Conservation (phyloP, 148 eudicot species). For the Rheum nobile region DNA sequence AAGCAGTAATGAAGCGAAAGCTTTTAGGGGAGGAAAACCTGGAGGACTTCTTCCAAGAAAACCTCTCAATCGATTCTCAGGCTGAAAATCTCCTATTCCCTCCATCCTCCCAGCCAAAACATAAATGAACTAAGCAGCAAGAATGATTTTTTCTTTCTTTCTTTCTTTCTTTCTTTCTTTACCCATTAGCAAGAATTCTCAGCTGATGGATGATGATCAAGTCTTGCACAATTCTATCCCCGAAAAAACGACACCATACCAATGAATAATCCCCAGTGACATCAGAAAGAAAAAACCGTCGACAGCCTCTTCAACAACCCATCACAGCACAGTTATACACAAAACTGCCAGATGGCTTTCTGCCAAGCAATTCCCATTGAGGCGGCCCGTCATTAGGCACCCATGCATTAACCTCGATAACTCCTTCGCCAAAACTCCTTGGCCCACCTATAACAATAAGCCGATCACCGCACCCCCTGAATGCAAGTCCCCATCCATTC, state of each 20-base stretch:
- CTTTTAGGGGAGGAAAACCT: conserved; percentile 18
- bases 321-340: conserved; percentile 94
- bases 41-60: conserved; percentile 24
- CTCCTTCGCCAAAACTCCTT: conserved; percentile 33
- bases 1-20: conserved; percentile 14
- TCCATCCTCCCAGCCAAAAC: not conserved
- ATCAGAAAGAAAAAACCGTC: not conserved
- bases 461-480: conserved; percentile 73
- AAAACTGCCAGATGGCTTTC: conserved; percentile 62
- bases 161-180: conserved; percentile 5
- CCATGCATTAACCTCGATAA: conserved; percentile 75
- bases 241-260: conserved; percentile 3
- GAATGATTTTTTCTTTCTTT: not conserved
- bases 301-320: conserved; percentile 55
- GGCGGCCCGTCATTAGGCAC: conserved; percentile 59
- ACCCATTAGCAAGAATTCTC: conserved; percentile 37
- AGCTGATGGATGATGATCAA: conserved; percentile 22
- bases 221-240: conserved; percentile 13
- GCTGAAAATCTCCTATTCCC: conserved; percentile 27
- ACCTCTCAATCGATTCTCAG: conserved; percentile 27
- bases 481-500: conserved; percentile 95
- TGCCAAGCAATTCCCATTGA: conserved; percentile 53
- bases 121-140: conserved; percentile 5
- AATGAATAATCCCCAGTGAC: conserved; percentile 4
- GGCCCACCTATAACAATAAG: conserved; percentile 78